Conservation (phyloP, 768 basidiomycete genomes). For the Lyophyllum atratum region DNA sequence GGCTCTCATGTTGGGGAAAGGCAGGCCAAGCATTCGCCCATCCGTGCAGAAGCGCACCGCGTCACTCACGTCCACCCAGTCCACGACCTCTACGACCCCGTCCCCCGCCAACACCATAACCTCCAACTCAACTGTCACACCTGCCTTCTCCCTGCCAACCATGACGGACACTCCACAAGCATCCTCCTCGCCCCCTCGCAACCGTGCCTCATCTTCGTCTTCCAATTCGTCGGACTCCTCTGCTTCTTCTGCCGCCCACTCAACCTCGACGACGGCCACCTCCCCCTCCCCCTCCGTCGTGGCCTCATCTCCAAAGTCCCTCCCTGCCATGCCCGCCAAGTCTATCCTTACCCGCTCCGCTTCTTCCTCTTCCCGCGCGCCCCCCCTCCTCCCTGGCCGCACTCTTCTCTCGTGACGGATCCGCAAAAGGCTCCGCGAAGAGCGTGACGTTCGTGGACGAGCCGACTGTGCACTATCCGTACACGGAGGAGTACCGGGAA, state of each 20-base stretch:
- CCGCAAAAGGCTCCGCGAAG: conserved; percentile 35
- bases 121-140: neutral
- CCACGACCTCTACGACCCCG: conserved; percentile 17
- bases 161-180: conserved; percentile 6
- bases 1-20: conserved; percentile 10
- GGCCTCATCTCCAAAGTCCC: conserved; percentile 20
- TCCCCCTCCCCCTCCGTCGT: conserved; percentile 20
- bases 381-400: conserved; percentile 8
- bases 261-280: conserved; percentile 14
- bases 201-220: conserved; percentile 16
- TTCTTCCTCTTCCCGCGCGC: conserved; percentile 38
- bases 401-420: conserved; percentile 4
- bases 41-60: conserved; percentile 17
- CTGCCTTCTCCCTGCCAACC: conserved; percentile 11
- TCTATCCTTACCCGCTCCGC: conserved; percentile 61
- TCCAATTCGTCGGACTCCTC: conserved; percentile 16
- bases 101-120: neutral
- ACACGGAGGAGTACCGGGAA: conserved; percentile 1
- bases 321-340: conserved; percentile 27
- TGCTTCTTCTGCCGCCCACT: conserved; percentile 8
- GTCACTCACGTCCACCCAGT: conserved; percentile 14
- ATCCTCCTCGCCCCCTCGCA: conserved; percentile 1
- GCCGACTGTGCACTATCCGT: conserved; percentile 58
- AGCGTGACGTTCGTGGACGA: conserved; percentile 74
- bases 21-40: neutral